Conservation (phyloP, 2,329 filamentous ascomycete species). For the Tolypocladium sp. region DNA sequence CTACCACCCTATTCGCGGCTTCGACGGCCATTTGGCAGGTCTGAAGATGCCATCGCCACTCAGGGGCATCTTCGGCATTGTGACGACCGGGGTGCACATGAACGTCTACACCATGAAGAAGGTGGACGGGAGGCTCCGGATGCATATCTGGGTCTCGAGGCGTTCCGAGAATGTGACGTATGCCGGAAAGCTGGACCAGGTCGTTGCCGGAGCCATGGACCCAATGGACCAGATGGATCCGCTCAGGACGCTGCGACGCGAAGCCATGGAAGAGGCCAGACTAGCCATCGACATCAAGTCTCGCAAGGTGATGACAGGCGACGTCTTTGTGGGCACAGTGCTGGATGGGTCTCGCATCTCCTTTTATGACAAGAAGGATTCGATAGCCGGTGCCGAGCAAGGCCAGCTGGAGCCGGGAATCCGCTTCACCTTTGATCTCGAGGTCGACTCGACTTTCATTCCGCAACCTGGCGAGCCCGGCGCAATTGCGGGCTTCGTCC, state of each 20-base stretch:
- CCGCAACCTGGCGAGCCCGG: slow-evolving; percentile 14
- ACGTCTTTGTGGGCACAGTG: slow-evolving; percentile 12
- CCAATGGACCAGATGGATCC: slow-evolving; percentile 16
- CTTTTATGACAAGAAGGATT: slow-evolving; percentile 25
- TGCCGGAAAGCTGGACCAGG: slow-evolving; percentile 24
- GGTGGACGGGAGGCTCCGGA: slow-evolving; percentile 9
- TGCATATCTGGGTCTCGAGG: slow-evolving; percentile 24
- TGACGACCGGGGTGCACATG: slow-evolving; percentile 26
- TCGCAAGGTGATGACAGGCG: slow-evolving; percentile 8
- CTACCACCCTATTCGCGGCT: slow-evolving; percentile 19
- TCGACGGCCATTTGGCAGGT: slow-evolving; percentile 8
- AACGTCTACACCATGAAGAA: slow-evolving; percentile 22
- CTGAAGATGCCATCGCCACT: slow-evolving; percentile 21
- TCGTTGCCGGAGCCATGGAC: slow-evolving; percentile 26
- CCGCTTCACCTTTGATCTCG: slow-evolving; percentile 26
- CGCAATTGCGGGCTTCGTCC: slow-evolving; percentile 17
- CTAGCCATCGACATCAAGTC: slow-evolving; percentile 15
- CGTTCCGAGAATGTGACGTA: slow-evolving; percentile 20
- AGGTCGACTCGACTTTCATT: slow-evolving; percentile 14
- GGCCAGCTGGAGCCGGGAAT: slow-evolving; percentile 27
- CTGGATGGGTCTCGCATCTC: slow-evolving; percentile 15
- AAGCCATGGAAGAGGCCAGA: slow-evolving; percentile 24
- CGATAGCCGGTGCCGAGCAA: slow-evolving; percentile 16
- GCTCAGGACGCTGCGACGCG: slow-evolving; percentile 18
- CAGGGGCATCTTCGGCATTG: slow-evolving; percentile 24